Base-by-base conservation (phyloP, 768 basidiomycete genomes). In the Termitomyces titanicus region DNA sequence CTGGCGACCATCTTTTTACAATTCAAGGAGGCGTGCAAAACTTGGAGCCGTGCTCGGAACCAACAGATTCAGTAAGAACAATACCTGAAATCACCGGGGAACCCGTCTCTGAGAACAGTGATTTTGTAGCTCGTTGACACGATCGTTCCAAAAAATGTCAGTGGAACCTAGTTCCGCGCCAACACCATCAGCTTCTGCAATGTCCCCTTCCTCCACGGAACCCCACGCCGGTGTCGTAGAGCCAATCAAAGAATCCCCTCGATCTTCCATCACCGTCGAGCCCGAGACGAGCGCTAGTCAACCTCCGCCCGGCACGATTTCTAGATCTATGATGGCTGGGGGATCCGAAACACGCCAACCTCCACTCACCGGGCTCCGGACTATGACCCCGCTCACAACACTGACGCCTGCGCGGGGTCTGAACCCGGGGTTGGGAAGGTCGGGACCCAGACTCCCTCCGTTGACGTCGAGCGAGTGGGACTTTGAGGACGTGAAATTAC, bases 11-110 rank as follows among this genome's bases (percentile, higher is more conserved):
- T 95, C 43, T 68, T 96, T 1, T 72, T 77, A 6, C 80, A 86
- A 57, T 91, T 93, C 74, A 88, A 84, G 66, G 87, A 88, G 51
- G 77, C 77, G 2, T 94, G 91, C 66, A 82, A 81, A 61, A 76
- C 77, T 4, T 97, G 92, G 89, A 84, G 83, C 46, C 79, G 81
- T 42, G 73, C 78, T 17, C 78, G 95, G 39, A 81, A 85, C 56
- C 79, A 85, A 47, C 92, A 95, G 67, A 77, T 90, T 25, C 84
- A 85, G 90, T 92, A 63, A 68, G 86, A 4, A 62, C 51, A 2
- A 8, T 29, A 22, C n/a, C 24, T 38, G 6, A 17, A n/a, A 13
- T 12, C 10, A 38, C 42, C 22, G 47, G 20, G 42, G 25, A 29
- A 17, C 17, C 37, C 18, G 34, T 44, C 15, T 38, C 40, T 57